These are phyloP conservation scores for Bothriochloa decipiens DNA, from an alignment of 176 grass and related monocot genomes.

Conservation along the genomic window DNA sequence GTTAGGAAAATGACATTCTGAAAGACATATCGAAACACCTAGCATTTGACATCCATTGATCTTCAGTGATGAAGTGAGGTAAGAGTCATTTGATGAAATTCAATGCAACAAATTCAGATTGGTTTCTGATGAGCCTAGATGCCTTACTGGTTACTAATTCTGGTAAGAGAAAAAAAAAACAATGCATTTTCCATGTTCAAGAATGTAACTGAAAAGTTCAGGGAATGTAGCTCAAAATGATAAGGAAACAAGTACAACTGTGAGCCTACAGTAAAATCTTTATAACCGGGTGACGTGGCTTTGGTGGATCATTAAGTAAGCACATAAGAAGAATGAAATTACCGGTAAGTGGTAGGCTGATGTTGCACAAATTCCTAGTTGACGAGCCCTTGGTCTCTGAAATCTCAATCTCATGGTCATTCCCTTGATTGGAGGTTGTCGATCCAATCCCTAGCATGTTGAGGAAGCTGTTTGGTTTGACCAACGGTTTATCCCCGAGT, in stretches of 20 bases:
- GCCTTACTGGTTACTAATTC: background rate
- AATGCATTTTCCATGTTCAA: background rate
- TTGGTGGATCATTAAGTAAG: background rate
- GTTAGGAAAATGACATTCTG: constrained; percentile 32
- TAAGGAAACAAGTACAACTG: constrained; percentile 12
- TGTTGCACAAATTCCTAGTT: constrained; percentile 64
- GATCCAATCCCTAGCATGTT: constrained; percentile 50
- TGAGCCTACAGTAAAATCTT: background rate
- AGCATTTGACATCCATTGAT: background rate
- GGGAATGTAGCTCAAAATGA: background rate
- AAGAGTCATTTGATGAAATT: background rate
- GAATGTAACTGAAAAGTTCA: constrained; percentile 18
- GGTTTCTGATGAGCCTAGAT: background rate
- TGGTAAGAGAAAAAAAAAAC: background rate
- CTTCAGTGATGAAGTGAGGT: background rate
- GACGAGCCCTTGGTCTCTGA: constrained; percentile 59
- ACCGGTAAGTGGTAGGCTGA: constrained; percentile 74
- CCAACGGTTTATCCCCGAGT: constrained; percentile 15
- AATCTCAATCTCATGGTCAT: constrained; percentile 54
- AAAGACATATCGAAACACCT: background rate
- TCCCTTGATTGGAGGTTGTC: constrained; percentile 38
- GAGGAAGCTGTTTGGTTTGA: constrained; percentile 50
- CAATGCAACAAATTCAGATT: constrained; percentile 3
- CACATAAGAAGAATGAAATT: constrained; percentile 22
- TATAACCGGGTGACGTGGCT: background rate